These are phyloP conservation scores for Euphorbia celastroides DNA, from an alignment of 441 rosid species.

Conservation along the genomic window DNA sequence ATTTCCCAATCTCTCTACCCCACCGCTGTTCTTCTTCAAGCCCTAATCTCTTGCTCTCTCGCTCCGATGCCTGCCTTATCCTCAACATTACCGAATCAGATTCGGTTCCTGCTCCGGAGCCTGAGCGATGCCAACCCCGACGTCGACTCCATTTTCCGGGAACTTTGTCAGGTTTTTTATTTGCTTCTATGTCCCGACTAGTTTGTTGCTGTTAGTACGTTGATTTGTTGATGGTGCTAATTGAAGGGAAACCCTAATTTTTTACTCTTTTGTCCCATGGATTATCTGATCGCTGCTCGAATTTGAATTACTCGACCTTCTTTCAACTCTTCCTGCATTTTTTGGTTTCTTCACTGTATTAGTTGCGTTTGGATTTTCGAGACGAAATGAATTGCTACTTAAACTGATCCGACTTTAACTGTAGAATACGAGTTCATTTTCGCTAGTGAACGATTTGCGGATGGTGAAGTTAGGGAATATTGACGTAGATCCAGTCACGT, in stretches of 20 bases:
- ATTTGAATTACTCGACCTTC: neutral
- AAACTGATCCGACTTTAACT: neutral
- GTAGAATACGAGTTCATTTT: neutral
- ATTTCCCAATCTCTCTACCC: slow-evolving; percentile 1
- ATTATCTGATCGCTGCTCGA: neutral
- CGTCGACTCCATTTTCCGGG: slow-evolving; percentile 50
- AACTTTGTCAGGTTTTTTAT: slow-evolving; percentile 53
- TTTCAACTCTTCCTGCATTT: neutral
- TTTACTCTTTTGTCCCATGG: neutral
- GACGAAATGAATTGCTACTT: neutral
- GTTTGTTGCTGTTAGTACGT: neutral
- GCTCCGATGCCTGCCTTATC: slow-evolving; percentile 48
- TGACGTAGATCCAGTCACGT: neutral
- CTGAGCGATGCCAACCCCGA: slow-evolving; percentile 59
- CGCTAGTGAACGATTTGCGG: neutral
- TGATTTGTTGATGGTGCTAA: neutral
- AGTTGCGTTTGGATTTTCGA: neutral
- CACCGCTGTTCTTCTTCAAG: slow-evolving; percentile 7
- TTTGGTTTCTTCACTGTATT: neutral
- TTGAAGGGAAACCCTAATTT: slow-evolving; percentile 12
- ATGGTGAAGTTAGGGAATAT: neutral
- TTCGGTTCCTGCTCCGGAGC: slow-evolving; percentile 67
- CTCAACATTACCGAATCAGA: slow-evolving; percentile 48
- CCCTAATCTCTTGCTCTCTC: slow-evolving; percentile 22
- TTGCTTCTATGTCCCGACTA: neutral